Conservation (phyloP, 1,284 basidiomycete species). For the Marasmius sp. region DNA sequence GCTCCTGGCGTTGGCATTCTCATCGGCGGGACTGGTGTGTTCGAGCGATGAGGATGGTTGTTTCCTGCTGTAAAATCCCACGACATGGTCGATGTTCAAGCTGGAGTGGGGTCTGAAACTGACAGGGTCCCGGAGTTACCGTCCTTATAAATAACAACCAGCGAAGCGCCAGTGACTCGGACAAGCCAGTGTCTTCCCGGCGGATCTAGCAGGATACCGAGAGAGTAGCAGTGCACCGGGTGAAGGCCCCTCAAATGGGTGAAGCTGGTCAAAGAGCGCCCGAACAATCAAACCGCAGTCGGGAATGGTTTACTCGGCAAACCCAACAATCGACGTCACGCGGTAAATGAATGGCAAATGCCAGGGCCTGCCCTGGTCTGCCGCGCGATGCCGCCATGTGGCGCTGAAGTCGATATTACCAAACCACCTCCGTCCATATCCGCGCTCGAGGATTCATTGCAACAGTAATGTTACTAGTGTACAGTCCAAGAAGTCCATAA, state of each 20-base stretch:
- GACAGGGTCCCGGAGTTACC: background rate
- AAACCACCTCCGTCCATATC: too few relatives aligned
- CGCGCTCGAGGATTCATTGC: too few relatives aligned
- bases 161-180: background rate
- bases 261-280: background rate
- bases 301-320: background rate
- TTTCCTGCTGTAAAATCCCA: slow-evolving; percentile 1
- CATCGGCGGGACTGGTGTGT: background rate
- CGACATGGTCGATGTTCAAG: background rate
- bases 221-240: background rate
- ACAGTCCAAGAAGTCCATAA: too few relatives aligned
- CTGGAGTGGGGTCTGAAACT: background rate
- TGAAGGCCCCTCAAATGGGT: background rate
- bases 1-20: background rate
- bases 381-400: too few relatives aligned
- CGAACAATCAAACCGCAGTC: background rate
- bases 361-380: too few relatives aligned
- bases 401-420: too few relatives aligned
- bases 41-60: background rate
- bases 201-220: background rate
- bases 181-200: too few relatives aligned
- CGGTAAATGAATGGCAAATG: background rate
- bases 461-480: too few relatives aligned
- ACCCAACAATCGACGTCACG: background rate
- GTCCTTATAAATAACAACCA: background rate